A percentile compares a stretch with the other conserved stretches of the same genome.
These are phyloP conservation scores for Suhomyces choctaworum DNA, from an alignment of 1,139 yeast genomes.

Conservation along the genomic window DNA sequence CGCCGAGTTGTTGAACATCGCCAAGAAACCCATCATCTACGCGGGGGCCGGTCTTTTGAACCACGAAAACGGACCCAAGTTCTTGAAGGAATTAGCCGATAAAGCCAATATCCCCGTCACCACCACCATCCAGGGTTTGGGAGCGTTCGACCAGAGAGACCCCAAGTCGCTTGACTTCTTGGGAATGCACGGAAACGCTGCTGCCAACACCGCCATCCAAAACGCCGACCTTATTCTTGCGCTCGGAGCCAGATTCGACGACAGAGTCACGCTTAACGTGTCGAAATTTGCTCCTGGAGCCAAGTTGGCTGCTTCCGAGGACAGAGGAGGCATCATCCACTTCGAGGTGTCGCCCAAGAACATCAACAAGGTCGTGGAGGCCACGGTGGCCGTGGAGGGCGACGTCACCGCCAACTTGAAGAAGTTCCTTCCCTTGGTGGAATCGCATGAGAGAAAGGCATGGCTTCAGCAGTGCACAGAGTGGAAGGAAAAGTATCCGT, in stretches of 20 bases:
- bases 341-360: constrained; percentile 95
- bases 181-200: constrained; percentile 98
- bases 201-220: constrained; percentile 93
- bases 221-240: constrained; percentile 91
- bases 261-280: constrained; percentile 90
- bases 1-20: constrained; percentile 73
- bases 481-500: constrained; percentile 90
- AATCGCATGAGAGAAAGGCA: constrained; percentile 64
- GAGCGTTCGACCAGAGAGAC: constrained; percentile 91
- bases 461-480: constrained; percentile 75
- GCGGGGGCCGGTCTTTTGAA: constrained; percentile 91
- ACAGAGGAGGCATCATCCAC: constrained; percentile 93
- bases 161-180: constrained; percentile 90
- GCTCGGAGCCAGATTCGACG: constrained; percentile 96
- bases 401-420: constrained; percentile 82
- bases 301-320: constrained; percentile 80
- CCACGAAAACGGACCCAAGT: constrained; percentile 75
- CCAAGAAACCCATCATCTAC: constrained; percentile 85
- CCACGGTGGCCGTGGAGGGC: constrained; percentile 96
- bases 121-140: constrained; percentile 90
- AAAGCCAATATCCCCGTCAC: constrained; percentile 94
- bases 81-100: constrained; percentile 81
- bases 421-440: constrained; percentile 68
- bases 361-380: constrained; percentile 96
- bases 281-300: constrained; percentile 93